phyloP scores from a whole-genome alignment of 2,329 filamentous ascomycete species.

The Trematosphaeria pertusa region DNA sequence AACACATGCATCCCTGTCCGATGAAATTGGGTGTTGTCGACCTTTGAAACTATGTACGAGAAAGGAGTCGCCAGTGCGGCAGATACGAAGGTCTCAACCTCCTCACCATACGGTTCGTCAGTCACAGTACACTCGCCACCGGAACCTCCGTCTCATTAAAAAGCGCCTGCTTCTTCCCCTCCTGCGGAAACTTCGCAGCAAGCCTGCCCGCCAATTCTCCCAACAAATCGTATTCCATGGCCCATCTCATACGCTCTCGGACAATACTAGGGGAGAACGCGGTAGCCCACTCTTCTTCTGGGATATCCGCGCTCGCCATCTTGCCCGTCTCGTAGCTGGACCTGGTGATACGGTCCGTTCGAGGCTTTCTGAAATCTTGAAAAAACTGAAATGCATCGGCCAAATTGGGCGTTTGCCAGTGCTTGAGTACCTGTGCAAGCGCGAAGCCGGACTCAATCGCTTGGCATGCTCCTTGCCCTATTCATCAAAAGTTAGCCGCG shows the following conservation, averaged over 20 bases:
- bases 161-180: background rate
- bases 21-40: too few species aligned
- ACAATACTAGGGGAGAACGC: conserved; percentile 35
- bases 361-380: conserved; percentile 45
- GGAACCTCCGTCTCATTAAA: background rate
- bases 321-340: conserved; percentile 47
- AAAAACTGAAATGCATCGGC: conserved; percentile 43
- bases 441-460: conserved; percentile 5
- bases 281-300: conserved; percentile 26
- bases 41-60: too few species aligned
- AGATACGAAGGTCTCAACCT: too few species aligned
- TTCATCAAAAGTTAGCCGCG: too few species aligned
- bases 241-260: conserved; percentile 45
- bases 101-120: too few species aligned
- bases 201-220: conserved; percentile 27
- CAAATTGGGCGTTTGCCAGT: conserved; percentile 19
- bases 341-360: conserved; percentile 44
- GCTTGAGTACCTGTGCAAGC: conserved; percentile 1
- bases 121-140: background rate
- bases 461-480: conserved; percentile 7
- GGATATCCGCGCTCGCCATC: conserved; percentile 43
- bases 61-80: too few species aligned
- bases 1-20: too few species aligned
- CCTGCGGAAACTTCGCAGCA: background rate
- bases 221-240: conserved; percentile 47